These are phyloP conservation scores for Ilyonectria destructans DNA, from an alignment of 2,329 filamentous ascomycete genomes.

Conservation along the genomic window DNA sequence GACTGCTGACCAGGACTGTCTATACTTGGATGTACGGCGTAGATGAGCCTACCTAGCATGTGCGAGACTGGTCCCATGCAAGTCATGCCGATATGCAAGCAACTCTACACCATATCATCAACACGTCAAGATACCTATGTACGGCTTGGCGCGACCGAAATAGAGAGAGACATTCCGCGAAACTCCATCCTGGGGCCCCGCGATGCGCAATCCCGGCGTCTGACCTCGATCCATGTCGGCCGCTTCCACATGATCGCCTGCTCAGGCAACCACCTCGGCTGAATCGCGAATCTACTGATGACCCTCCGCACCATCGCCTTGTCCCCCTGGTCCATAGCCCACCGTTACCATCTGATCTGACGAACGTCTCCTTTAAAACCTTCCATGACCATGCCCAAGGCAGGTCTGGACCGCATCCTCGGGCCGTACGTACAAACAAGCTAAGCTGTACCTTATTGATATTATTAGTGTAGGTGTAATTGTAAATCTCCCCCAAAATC, in stretches of 20 bases:
- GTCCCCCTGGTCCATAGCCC: conserved; percentile 4
- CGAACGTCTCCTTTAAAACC: not conserved
- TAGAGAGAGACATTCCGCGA: not conserved
- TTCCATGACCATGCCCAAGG: not conserved
- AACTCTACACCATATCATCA: not conserved
- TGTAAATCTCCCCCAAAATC: conserved; percentile 10
- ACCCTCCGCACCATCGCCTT: conserved; percentile 5
- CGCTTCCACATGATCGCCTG: conserved; percentile 31
- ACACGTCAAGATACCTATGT: not conserved
- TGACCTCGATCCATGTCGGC: not conserved
- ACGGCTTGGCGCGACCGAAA: not conserved
- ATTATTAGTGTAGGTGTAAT: conserved; percentile 30
- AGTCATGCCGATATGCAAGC: not conserved
- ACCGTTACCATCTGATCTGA: not conserved
- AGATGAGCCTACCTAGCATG: not conserved
- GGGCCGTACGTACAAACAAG: not conserved
- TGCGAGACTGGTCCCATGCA: not conserved
- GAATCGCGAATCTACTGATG: conserved; percentile 6
- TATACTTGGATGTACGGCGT: too few relatives aligned
- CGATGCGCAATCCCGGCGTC: conserved; percentile 7
- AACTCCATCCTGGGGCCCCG: conserved; percentile 17
- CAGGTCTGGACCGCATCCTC: not conserved
- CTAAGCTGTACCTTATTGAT: conserved; percentile 19
- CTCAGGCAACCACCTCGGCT: conserved; percentile 31
- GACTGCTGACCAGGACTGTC: not conserved